Conservation (phyloP, 2,329 filamentous ascomycete species). For the Pseudogymnoascus sp. region DNA sequence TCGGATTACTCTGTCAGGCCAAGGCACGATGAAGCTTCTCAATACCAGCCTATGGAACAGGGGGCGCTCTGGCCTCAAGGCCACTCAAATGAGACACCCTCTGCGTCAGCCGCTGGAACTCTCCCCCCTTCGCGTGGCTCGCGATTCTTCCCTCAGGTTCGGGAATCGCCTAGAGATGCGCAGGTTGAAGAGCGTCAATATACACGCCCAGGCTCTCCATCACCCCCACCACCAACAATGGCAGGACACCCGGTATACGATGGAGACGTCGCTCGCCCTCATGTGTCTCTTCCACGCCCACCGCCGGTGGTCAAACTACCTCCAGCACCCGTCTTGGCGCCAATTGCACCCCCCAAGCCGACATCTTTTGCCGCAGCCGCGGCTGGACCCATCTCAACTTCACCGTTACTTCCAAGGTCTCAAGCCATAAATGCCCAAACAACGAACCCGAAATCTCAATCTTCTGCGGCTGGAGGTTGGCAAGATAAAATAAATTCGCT, state of each 20-base stretch:
- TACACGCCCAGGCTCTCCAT: conserved; percentile 46
- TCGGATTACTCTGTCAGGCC: conserved; percentile 8
- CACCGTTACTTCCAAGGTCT: conserved; percentile 15
- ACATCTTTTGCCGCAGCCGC: conserved; percentile 38
- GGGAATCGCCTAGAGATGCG: conserved; percentile 35
- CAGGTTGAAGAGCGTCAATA: conserved; percentile 37
- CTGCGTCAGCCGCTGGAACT: conserved; percentile 19
- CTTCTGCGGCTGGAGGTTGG: conserved; percentile 42
- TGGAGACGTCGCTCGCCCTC: conserved; percentile 56
- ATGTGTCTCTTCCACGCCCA: conserved; percentile 62
- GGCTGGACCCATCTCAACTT: conserved; percentile 17
- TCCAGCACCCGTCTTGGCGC: conserved; percentile 42
- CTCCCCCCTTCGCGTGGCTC: conserved; percentile 46
- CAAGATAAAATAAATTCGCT: conserved; percentile 79
- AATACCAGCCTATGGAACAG: neutral
- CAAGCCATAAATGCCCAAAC: conserved; percentile 30
- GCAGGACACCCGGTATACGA: conserved; percentile 66
- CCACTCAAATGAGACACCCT: neutral
- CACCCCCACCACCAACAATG: conserved; percentile 65
- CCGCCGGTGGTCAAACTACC: conserved; percentile 77
- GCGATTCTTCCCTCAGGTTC: conserved; percentile 50
- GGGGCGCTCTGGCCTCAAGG: neutral
- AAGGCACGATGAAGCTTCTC: neutral
- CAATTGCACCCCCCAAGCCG: conserved; percentile 37
- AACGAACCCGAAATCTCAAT: conserved; percentile 33